Evolutionary conservation across 1,139 yeast genomes (phyloP).

Genomic region (Hanseniaspora gamundiae): DNA sequence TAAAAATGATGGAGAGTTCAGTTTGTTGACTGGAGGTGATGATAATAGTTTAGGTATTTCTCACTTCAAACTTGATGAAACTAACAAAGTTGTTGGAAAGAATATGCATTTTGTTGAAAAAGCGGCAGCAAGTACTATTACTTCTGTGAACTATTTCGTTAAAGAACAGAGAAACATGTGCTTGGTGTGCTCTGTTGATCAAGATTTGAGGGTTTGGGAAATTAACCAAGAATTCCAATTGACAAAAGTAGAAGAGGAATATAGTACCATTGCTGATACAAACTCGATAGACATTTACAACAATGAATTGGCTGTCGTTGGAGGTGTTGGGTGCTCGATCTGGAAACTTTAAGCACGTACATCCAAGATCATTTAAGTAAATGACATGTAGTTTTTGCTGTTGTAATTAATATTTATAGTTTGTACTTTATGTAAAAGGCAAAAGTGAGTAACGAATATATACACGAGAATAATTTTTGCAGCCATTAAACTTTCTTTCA

Average conservation of each 20-base stretch:
- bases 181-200: constrained; percentile 47
- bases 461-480: background rate
- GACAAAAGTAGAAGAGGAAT: constrained; percentile 31
- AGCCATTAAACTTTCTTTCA: no score
- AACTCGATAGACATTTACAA: constrained; percentile 47
- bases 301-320: constrained; percentile 33
- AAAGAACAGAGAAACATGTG: constrained; percentile 8
- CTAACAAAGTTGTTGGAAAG: constrained; percentile 10
- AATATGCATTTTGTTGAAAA: constrained; percentile 24
- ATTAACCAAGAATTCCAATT: constrained; percentile 23
- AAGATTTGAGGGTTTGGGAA: constrained; percentile 57
- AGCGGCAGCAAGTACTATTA: constrained; percentile 84
- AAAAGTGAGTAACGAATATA: background rate
- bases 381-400: background rate
- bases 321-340: constrained; percentile 61
- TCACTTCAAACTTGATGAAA: constrained; percentile 22
- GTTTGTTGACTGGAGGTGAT: constrained; percentile 75
- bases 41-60: constrained; percentile 62
- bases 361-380: background rate
- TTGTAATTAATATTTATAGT: background rate
- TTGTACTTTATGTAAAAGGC: background rate
- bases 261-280: constrained; percentile 84
- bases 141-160: constrained; percentile 38
- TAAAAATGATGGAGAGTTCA: constrained; percentile 13
- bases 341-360: constrained; percentile 27